Evolutionary conservation across 2,329 filamentous ascomycete species (phyloP), one percentile per base, ranked within the genome.

Genomic region (Pseudodiploospora longispora): DNA sequence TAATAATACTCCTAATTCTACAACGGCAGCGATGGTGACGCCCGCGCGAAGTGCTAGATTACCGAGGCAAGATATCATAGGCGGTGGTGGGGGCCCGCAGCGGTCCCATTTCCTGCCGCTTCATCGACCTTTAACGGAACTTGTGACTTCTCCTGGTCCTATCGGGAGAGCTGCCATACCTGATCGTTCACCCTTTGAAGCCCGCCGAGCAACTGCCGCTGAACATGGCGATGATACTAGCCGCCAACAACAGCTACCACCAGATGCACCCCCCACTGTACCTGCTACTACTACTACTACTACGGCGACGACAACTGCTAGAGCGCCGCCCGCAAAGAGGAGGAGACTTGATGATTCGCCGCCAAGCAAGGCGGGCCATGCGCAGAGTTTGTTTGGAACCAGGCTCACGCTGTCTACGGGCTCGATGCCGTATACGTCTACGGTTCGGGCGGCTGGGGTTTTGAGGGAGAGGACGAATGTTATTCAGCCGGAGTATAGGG

Each of bases 61-160:
- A 49, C 32, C 36, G 32, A 12, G 31, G 10, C 40, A 36, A 5
- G 28, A 40, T 40, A 27, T 6, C 6, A 33, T 8, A 8, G 29
- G n/a, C 10, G 29, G 29, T n/a, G 29, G 39, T 10, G 31, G 33
- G n/a, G 8, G 31, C 4, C 31, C 30, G n/a, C 30, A 19, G 19
- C 42, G 48, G 47, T 53, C 50, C 50, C 64, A 64, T 46, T 59
- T 65, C 12, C 66, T 65, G 38, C 59, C 65, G 10, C 64, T 60
- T 10, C 68, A 74, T 37, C 62, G 68, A 27, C 65, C 68, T 27
- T 58, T 74, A n/a, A 80, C 40, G 55, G 44, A 54, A 3, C 53
- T 65, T 12, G 55, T 65, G n/a, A 54, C 57, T 6, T 59, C 52
- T 27, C 53, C 59, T 0, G 54, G 54, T 0, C 56, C 55, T 10